Evolutionary conservation across 2,329 filamentous ascomycete genomes (phyloP).

Genomic region (Colletotrichum musae): DNA sequence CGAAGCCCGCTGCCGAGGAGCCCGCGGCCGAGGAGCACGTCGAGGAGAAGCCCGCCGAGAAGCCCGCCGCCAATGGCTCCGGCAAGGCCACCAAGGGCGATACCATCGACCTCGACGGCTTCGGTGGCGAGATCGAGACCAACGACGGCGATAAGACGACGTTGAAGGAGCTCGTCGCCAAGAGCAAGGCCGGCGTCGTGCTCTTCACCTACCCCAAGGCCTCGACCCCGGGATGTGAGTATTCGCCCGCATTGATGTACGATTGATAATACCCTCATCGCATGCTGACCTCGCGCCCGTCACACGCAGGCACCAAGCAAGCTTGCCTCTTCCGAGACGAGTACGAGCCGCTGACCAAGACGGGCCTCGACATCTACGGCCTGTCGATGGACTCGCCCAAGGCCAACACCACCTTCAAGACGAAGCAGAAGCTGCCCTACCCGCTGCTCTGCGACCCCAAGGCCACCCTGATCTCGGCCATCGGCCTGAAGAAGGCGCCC

Average conservation of each 20-base stretch:
- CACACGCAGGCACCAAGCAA: slow-evolving; percentile 84
- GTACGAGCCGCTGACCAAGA: slow-evolving; percentile 81
- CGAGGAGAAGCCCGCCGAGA: slow-evolving; percentile 44
- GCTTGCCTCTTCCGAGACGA: slow-evolving; percentile 93
- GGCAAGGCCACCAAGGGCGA: slow-evolving; percentile 67
- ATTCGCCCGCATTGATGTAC: background rate
- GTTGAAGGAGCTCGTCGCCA: slow-evolving; percentile 83
- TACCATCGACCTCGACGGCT: slow-evolving; percentile 69
- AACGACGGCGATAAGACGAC: slow-evolving; percentile 87
- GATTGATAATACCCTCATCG: background rate
- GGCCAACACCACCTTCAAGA: slow-evolving; percentile 92
- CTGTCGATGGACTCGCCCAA: slow-evolving; percentile 90
- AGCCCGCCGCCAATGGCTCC: slow-evolving; percentile 50
- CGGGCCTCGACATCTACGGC: slow-evolving; percentile 89
- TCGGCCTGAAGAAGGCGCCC: slow-evolving; percentile 90
- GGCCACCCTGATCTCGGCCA: slow-evolving; percentile 82
- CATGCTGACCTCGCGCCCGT: slow-evolving; percentile 14
- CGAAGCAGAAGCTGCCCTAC: slow-evolving; percentile 92
- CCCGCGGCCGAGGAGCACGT: slow-evolving; percentile 31
- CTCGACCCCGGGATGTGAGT: slow-evolving; percentile 93
- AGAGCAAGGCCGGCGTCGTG: slow-evolving; percentile 88
- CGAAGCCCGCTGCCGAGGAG: slow-evolving; percentile 49
- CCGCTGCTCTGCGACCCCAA: slow-evolving; percentile 87
- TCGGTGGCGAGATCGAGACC: slow-evolving; percentile 83
- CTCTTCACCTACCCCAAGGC: slow-evolving; percentile 97